Percentiles rank a stretch among this genome's conserved stretches.
phyloP scores from a whole-genome alignment of 768 basidiomycete species.

The Leccinum ochraceum region DNA sequence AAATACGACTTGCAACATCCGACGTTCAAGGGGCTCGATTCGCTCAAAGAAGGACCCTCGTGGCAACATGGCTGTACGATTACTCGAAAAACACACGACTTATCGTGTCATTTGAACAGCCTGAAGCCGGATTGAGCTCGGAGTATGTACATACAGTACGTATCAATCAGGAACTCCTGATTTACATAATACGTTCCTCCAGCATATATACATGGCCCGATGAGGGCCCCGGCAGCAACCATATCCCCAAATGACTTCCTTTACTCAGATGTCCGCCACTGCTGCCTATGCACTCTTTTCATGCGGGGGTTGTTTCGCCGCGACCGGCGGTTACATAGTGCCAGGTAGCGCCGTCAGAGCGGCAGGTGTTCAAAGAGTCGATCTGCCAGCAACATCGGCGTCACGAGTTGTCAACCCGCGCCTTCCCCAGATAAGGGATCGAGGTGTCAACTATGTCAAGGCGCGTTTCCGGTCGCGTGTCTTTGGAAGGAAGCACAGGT shows the following conservation, averaged over 20 bases:
- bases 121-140: neutral
- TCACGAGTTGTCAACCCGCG: neutral
- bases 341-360: neutral
- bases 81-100: neutral
- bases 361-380: neutral
- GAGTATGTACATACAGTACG: too few relatives aligned
- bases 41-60: neutral
- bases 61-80: neutral
- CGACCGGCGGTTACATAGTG: neutral
- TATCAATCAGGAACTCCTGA: neutral
- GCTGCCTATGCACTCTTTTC: neutral
- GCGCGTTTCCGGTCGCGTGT: neutral
- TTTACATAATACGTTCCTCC: neutral
- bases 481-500: neutral
- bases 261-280: neutral
- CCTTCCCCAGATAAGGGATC: neutral
- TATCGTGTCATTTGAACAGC: too few relatives aligned
- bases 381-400: too few relatives aligned
- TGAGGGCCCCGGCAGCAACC: too few relatives aligned
- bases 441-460: neutral
- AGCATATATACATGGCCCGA: neutral
- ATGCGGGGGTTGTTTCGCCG: slow-evolving; percentile 6
- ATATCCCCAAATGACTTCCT: neutral
- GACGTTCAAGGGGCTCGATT: neutral
- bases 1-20: too few relatives aligned